Evolutionary conservation across 306 rosid genomes (phyloP).

Genomic region (Prosopis cineraria): DNA sequence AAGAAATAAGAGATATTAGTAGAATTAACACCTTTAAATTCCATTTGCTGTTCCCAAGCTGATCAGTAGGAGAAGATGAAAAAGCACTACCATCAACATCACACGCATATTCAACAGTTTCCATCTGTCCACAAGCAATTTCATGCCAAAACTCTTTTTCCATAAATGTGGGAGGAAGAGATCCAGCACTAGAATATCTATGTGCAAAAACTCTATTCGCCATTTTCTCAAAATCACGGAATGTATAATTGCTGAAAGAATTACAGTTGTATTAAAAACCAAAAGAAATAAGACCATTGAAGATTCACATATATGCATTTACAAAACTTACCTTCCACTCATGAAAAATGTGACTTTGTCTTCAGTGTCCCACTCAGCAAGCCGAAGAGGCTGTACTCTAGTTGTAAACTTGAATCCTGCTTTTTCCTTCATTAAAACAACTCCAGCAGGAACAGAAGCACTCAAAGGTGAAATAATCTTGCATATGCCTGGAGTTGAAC

Average conservation of each 20-base stretch:
- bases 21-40: constrained; percentile 84
- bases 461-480: constrained; percentile 87
- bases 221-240: constrained; percentile 92
- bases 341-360: constrained; percentile 90
- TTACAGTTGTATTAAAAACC: constrained; percentile 41
- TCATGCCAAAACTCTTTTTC: constrained; percentile 98
- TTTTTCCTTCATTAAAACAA: constrained; percentile 88
- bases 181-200: constrained; percentile 79
- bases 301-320: background rate
- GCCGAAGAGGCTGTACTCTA: constrained; percentile 97
- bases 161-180: constrained; percentile 81
- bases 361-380: constrained; percentile 95
- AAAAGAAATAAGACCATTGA: constrained; percentile 18
- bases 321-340: constrained; percentile 84
- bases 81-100: constrained; percentile 99
- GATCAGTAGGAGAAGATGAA: constrained; percentile 81
- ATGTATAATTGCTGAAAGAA: constrained; percentile 78
- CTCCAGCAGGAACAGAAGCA: constrained; percentile 96
- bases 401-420: constrained; percentile 94
- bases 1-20: constrained; percentile 18
- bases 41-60: constrained; percentile 94
- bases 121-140: constrained; percentile 88
- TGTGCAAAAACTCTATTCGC: constrained; percentile 88
- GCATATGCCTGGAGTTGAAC: constrained; percentile 73
- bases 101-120: constrained; percentile 95